Conservation (phyloP, 371 early-diverging fungal species). For the Nematocida sp. region DNA sequence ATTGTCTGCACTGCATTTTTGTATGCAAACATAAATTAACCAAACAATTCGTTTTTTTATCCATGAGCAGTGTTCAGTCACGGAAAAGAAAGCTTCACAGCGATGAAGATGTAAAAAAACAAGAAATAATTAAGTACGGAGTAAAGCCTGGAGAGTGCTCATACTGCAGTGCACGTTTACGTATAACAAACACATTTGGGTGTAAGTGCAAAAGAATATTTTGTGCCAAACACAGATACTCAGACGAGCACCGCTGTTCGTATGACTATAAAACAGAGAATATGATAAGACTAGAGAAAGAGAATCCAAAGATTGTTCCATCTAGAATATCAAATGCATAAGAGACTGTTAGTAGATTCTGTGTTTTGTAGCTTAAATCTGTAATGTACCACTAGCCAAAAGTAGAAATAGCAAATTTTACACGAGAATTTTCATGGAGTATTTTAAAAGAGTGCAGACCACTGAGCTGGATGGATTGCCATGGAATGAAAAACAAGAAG, state of each 20-base stretch:
- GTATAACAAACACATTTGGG: constrained; percentile 62
- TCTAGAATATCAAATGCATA: constrained; percentile 41
- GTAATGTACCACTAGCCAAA: background rate
- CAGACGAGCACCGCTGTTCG: constrained; percentile 70
- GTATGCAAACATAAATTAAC: constrained; percentile 11
- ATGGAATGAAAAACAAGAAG: constrained; percentile 18
- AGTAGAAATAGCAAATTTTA: constrained; percentile 15
- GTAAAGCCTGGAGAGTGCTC: constrained; percentile 41
- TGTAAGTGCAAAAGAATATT: constrained; percentile 69
- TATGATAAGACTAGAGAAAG: constrained; percentile 61
- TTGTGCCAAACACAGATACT: constrained; percentile 69
- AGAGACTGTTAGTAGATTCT: background rate
- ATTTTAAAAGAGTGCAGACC: constrained; percentile 29
- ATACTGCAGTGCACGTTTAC: constrained; percentile 65
- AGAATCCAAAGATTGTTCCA: constrained; percentile 68
- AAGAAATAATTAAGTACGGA: background rate
- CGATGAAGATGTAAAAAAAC: constrained; percentile 35
- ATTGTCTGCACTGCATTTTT: background rate
- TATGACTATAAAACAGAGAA: constrained; percentile 68
- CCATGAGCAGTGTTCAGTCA: constrained; percentile 25
- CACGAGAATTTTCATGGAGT: constrained; percentile 49
- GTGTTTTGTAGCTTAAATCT: background rate
- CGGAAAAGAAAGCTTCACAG: constrained; percentile 15
- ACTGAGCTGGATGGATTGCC: constrained; percentile 23
- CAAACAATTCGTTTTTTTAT: constrained; percentile 57